Conservation (phyloP, 148 eudicot species). For the Camellia sinensis region DNA sequence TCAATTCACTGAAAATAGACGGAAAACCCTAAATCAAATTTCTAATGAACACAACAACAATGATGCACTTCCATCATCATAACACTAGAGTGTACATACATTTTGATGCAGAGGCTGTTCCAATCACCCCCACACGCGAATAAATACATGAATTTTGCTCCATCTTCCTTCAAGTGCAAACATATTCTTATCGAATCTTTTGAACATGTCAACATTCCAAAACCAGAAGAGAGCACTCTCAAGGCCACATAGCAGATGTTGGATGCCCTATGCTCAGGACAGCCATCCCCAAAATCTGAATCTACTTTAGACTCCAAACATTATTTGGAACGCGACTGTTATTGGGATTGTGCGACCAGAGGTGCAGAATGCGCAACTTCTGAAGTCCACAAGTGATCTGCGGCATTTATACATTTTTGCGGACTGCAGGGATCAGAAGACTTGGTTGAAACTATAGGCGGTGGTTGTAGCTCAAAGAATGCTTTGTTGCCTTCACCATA, state of each 20-base stretch:
- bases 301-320: background rate
- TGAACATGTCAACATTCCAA: background rate
- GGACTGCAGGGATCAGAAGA: slow-evolving; percentile 22
- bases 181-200: background rate
- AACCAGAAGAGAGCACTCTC: background rate
- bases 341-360: slow-evolving; percentile 10
- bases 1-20: background rate
- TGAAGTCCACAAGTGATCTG: background rate
- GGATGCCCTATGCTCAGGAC: too few species aligned
- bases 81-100: slow-evolving; percentile 3
- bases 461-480: slow-evolving; percentile 55
- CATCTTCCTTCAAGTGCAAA: too few species aligned
- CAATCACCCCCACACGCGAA: background rate
- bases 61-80: background rate
- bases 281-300: too few species aligned
- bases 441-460: slow-evolving; percentile 44
- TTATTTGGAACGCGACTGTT: background rate
- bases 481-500: slow-evolving; percentile 50
- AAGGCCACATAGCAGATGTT: background rate
- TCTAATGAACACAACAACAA: background rate
- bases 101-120: background rate
- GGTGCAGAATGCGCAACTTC: slow-evolving; percentile 16
- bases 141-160: background rate
- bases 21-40: background rate
- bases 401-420: slow-evolving; percentile 6